Evolutionary conservation across 208 protist species (phyloP).

Genomic region (Endotrypanum monterogeii): DNA sequence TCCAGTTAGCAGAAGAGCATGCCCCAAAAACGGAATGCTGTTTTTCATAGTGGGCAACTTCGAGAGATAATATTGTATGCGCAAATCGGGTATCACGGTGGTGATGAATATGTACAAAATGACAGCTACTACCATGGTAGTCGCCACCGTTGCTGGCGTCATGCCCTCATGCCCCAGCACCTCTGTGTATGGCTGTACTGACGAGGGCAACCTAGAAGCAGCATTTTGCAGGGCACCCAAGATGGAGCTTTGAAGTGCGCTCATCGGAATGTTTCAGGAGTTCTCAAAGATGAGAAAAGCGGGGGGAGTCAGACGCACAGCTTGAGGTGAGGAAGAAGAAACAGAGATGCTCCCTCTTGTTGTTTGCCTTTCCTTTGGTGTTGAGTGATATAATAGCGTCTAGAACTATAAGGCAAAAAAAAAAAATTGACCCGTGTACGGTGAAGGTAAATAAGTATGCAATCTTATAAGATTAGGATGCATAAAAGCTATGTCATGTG

Average conservation of each 20-base stretch:
- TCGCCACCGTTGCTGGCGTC: conserved; percentile 16
- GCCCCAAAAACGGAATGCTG: conserved; percentile 74
- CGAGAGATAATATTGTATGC: conserved; percentile 70
- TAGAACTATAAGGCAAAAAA: neutral
- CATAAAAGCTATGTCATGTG: neutral
- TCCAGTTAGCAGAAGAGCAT: conserved; percentile 69
- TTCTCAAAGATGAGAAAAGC: neutral
- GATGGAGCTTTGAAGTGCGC: conserved; percentile 18
- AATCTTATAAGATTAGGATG: neutral
- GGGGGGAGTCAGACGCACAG: neutral
- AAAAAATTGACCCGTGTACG: neutral
- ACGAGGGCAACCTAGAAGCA: conserved; percentile 23
- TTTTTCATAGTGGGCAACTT: conserved; percentile 65
- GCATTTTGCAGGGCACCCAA: conserved; percentile 14
- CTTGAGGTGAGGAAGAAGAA: neutral
- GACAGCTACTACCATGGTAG: conserved; percentile 25
- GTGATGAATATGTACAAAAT: conserved; percentile 57
- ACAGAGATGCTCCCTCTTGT: neutral
- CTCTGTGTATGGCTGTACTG: conserved; percentile 25
- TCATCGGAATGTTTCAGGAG: conserved; percentile 1
- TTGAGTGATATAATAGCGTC: too few species aligned
- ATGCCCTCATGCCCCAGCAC: conserved; percentile 19
- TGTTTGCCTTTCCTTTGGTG: neutral
- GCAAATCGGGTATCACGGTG: conserved; percentile 47
- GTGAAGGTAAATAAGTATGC: too few species aligned